These are phyloP conservation scores for Vitis hybrid DNA, from an alignment of 177 flowering plant species.

Conservation along the genomic window DNA sequence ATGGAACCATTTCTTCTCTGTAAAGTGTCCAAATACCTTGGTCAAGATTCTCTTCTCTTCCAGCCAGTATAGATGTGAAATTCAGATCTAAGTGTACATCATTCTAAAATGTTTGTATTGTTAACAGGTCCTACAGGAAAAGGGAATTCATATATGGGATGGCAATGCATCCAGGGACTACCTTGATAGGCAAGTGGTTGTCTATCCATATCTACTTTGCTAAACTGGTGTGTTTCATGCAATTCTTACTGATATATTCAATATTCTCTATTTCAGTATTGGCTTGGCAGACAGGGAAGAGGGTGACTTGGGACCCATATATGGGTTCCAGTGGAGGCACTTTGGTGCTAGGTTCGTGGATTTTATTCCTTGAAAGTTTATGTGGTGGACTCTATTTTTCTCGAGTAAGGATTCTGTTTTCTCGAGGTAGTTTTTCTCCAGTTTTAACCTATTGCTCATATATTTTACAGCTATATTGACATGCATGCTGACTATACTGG, in stretches of 20 bases:
- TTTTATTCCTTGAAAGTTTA: neutral
- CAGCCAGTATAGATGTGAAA: neutral
- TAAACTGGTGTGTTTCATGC: neutral
- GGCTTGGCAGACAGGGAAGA: slow-evolving; percentile 82
- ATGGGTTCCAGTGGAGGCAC: slow-evolving; percentile 98
- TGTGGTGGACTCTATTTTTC: neutral
- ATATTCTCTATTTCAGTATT: slow-evolving; percentile 54
- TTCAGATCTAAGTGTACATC: neutral
- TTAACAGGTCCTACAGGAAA: slow-evolving; percentile 73
- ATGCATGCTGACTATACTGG: slow-evolving; percentile 98
- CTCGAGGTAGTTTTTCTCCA: neutral
- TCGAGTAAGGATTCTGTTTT: neutral
- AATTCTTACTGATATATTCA: neutral
- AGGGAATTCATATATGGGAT: slow-evolving; percentile 88
- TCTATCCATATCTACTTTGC: neutral
- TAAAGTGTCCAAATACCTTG: neutral
- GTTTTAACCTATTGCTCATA: neutral
- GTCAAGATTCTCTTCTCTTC: neutral
- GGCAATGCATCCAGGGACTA: slow-evolving; percentile 88
- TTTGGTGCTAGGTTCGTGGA: slow-evolving; percentile 86
- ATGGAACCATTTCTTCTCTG: neutral
- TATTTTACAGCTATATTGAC: slow-evolving; percentile 63
- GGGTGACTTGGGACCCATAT: slow-evolving; percentile 95
- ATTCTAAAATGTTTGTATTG: slow-evolving; percentile 1
- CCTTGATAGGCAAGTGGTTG: slow-evolving; percentile 58